Percentiles rank a stretch among this genome's conserved stretches.
phyloP scores from a whole-genome alignment of 2,329 filamentous ascomycete genomes.

The Fonsecaea monophora region DNA sequence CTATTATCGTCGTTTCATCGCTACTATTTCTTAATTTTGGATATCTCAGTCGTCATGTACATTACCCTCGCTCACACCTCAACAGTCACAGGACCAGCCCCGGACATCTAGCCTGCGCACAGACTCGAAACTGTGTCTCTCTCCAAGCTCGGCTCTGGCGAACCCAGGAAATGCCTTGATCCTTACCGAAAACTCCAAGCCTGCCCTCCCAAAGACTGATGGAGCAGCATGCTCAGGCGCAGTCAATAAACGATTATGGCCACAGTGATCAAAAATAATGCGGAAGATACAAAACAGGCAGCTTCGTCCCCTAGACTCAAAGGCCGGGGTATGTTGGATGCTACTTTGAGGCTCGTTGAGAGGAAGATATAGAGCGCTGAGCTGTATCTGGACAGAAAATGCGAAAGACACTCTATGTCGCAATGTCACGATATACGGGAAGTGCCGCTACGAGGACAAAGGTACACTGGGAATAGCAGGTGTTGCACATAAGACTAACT shows the following conservation, averaged over 20 bases:
- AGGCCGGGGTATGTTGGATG: slow-evolving; percentile 52
- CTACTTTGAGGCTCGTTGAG: neutral
- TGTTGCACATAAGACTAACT: slow-evolving; percentile 19
- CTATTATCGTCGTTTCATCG: slow-evolving; percentile 33
- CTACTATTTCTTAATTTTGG: slow-evolving; percentile 30
- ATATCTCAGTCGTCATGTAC: slow-evolving; percentile 30
- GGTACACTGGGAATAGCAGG: slow-evolving; percentile 52
- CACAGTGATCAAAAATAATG: slow-evolving; percentile 50
- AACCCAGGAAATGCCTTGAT: neutral
- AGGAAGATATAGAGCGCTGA: slow-evolving; percentile 21
- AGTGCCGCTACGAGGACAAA: slow-evolving; percentile 89
- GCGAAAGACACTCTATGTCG: slow-evolving; percentile 87
- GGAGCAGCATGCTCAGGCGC: slow-evolving; percentile 32
- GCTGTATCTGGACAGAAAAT: slow-evolving; percentile 62
- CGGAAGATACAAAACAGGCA: slow-evolving; percentile 55
- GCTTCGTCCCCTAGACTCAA: slow-evolving; percentile 57
- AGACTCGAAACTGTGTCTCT: neutral
- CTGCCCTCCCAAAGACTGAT: slow-evolving; percentile 23
- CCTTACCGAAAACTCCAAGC: slow-evolving; percentile 12
- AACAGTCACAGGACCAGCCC: slow-evolving; percentile 2
- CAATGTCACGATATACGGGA: slow-evolving; percentile 91
- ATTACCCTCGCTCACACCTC: slow-evolving; percentile 20
- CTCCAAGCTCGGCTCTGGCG: neutral
- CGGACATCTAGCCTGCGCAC: slow-evolving; percentile 8
- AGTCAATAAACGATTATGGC: slow-evolving; percentile 46